Conservation (phyloP, 305 asterid species). For the Salvia sclarea region DNA sequence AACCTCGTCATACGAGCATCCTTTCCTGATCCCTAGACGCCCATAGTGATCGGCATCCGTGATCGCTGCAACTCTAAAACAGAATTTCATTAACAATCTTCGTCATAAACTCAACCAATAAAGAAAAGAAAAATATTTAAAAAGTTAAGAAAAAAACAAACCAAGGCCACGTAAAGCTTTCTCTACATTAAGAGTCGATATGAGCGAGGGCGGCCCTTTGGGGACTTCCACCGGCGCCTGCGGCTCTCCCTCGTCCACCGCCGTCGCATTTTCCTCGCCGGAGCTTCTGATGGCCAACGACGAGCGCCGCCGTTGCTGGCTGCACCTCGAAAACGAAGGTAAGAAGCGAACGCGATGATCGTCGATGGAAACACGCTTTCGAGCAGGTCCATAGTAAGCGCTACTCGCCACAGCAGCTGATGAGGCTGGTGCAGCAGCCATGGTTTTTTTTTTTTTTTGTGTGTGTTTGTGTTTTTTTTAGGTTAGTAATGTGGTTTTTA, state of each 20-base stretch:
- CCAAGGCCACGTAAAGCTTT: slow-evolving; percentile 81
- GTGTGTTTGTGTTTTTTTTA: background rate
- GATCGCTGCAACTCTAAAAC: slow-evolving; percentile 70
- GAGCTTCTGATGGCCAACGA: slow-evolving; percentile 19
- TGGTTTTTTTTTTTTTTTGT: slow-evolving; percentile 15
- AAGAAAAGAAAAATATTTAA: background rate
- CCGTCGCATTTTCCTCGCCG: slow-evolving; percentile 27
- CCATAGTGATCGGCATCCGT: slow-evolving; percentile 81
- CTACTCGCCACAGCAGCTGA: slow-evolving; percentile 36
- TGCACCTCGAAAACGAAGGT: slow-evolving; percentile 6
- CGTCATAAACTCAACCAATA: background rate
- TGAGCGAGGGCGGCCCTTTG: slow-evolving; percentile 56
- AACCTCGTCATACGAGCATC: slow-evolving; percentile 73
- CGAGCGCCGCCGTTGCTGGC: slow-evolving; percentile 9
- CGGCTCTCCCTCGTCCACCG: slow-evolving; percentile 22
- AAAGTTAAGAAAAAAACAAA: slow-evolving; percentile 30
- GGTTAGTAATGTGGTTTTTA: background rate
- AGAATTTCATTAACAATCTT: slow-evolving; percentile 21
- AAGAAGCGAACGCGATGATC: background rate
- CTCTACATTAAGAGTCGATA: slow-evolving; percentile 74
- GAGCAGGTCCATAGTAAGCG: slow-evolving; percentile 28
- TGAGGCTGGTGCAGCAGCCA: slow-evolving; percentile 52
- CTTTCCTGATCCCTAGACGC: slow-evolving; percentile 54
- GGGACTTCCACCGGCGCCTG: slow-evolving; percentile 41
- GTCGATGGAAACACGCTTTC: slow-evolving; percentile 9